Conservation (phyloP, 805 yeast species). For the Kluyveromyces starmeri region DNA sequence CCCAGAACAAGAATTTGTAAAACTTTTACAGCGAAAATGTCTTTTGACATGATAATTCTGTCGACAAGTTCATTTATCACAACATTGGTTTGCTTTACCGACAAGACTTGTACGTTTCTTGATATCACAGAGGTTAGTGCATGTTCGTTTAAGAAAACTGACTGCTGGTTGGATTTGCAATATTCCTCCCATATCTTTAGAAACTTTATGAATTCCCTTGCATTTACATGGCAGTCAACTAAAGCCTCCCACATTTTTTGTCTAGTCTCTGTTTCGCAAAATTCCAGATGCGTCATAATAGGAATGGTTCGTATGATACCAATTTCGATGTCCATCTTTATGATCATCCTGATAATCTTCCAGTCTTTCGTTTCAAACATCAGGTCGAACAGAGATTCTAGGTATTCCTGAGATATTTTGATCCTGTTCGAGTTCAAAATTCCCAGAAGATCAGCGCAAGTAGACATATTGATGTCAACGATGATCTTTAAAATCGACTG, state of each 20-base stretch:
- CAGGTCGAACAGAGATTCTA: conserved; percentile 24
- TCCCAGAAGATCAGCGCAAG: conserved; percentile 37
- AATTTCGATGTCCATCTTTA: conserved; percentile 49
- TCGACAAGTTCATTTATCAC: conserved; percentile 19
- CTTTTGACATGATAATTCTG: conserved; percentile 2
- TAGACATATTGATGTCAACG: conserved; percentile 30
- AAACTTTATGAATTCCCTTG: conserved; percentile 49
- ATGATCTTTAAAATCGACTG: conserved; percentile 43
- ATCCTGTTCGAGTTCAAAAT: conserved; percentile 44
- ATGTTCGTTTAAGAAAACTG: conserved; percentile 15
- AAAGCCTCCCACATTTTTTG: conserved; percentile 26
- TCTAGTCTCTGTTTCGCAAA: conserved; percentile 6
- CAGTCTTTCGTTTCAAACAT: conserved; percentile 24
- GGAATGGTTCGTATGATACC: conserved; percentile 36
- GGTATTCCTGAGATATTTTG: conserved; percentile 44
- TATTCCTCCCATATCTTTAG: conserved; percentile 36
- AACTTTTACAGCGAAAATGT: conserved; percentile 12
- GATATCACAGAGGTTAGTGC: conserved; percentile 34
- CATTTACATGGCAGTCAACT: conserved; percentile 41
- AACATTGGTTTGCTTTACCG: conserved; percentile 36
- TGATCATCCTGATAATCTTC: conserved; percentile 38
- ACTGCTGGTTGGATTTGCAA: conserved; percentile 7
- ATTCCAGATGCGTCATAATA: conserved; percentile 11
- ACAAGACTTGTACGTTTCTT: conserved; percentile 34
- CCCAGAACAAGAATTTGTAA: conserved; percentile 34